Conservation (phyloP, 257 asterid species). For the Apocynum venetum region DNA sequence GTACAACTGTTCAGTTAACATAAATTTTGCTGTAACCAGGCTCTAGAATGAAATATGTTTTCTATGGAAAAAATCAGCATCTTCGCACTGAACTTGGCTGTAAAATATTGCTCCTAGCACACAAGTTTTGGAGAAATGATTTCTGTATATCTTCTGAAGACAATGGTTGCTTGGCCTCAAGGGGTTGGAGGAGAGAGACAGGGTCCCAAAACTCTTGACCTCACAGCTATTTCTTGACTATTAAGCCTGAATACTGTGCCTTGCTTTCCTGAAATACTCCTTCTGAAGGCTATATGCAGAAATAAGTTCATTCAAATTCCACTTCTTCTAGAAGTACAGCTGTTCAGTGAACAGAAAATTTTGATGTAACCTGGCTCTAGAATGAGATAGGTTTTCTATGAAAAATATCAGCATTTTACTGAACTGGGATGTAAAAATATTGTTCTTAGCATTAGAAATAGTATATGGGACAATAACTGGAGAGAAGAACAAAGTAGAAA, state of each 20-base stretch:
- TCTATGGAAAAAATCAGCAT: too few relatives aligned
- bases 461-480: background rate
- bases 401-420: background rate
- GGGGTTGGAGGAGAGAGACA: conserved; percentile 4
- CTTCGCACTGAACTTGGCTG: too few relatives aligned
- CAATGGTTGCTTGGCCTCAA: background rate
- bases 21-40: too few relatives aligned
- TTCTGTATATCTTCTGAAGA: too few relatives aligned
- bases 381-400: background rate
- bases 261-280: background rate
- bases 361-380: background rate
- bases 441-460: background rate
- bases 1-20: too few relatives aligned
- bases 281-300: background rate
- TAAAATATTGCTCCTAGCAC: too few relatives aligned
- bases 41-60: too few relatives aligned
- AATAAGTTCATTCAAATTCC: background rate
- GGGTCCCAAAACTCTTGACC: background rate
- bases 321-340: background rate
- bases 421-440: background rate
- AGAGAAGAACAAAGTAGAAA: background rate
- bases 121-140: too few relatives aligned
- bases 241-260: background rate
- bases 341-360: background rate
- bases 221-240: background rate